Evolutionary conservation across 257 asterid genomes (phyloP).

Genomic region (Salvia miltiorrhiza): DNA sequence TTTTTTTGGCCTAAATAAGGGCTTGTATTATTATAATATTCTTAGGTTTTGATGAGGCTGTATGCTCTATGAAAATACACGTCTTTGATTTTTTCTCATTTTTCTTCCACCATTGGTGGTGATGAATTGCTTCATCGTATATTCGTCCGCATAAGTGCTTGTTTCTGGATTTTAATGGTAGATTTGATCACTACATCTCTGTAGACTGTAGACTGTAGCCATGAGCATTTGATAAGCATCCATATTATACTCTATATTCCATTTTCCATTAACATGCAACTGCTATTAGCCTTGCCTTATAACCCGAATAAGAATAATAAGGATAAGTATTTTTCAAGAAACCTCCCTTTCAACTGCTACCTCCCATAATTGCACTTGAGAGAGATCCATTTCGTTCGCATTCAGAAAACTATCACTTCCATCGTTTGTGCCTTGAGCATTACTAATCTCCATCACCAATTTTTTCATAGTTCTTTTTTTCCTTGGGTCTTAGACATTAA

Average conservation of each 20-base stretch:
- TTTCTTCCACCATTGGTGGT: conserved; percentile 26
- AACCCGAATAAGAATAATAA: conserved; percentile 17
- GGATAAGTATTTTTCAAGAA: not conserved
- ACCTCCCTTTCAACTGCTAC: not conserved
- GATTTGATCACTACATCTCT: not conserved
- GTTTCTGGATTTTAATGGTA: conserved; percentile 2
- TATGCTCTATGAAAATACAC: too few species aligned
- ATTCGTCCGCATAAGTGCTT: conserved; percentile 3
- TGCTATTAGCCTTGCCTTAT: not conserved
- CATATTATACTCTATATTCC: not conserved
- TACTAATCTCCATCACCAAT: too few species aligned
- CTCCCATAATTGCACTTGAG: not conserved
- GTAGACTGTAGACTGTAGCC: conserved; percentile 10
- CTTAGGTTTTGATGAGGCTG: too few species aligned
- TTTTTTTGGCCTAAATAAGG: conserved; percentile 8
- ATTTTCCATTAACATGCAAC: conserved; percentile 5
- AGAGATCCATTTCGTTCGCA: not conserved
- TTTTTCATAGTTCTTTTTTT: too few species aligned
- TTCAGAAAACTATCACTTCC: not conserved
- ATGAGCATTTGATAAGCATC: conserved; percentile 4
- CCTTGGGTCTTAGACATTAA: too few species aligned
- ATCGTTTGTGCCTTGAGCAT: not conserved
- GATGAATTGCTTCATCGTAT: conserved; percentile 3
- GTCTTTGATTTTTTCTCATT: not conserved
- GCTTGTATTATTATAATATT: not conserved